Base-by-base conservation (phyloP, 2,329 filamentous ascomycete genomes). In the Rhinocladiella mackenziei region DNA sequence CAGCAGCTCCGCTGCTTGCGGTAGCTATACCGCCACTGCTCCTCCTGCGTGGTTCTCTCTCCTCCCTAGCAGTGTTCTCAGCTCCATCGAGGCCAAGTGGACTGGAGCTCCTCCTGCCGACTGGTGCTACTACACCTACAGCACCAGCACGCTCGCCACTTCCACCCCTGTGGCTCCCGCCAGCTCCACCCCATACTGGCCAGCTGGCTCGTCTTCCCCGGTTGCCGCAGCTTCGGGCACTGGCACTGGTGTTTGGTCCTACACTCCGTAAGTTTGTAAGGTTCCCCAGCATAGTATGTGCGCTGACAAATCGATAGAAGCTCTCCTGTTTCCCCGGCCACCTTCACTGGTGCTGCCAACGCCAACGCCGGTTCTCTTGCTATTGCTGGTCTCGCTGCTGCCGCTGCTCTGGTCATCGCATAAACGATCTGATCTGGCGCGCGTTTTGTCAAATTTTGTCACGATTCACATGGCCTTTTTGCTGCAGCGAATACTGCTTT, bases 291-390 rank as follows among this genome's bases (percentile, higher is more conserved):
- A n/a, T 7, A 4, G 22, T 3, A 37, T 5, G 18, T 18, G 15
- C 26, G 39, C 51, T 57, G 53, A 55, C 22, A 7, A 28, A 31
- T 48, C 39, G 39, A 41, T 39, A 42, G 38, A 19, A 6, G 31
- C 38, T 44, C 46, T 25, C 14, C 28, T 11, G 51, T 46, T 30
- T 41, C 47, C 22, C 52, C 54, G 39, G 43, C 54, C 43, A 49
- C 49, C 35, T 62, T 43, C 55, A 59, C 58, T 43, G 59, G 59
- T 57, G 60, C 59, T 37, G 60, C 59, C 45, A 57, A 47, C 51
- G 52, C 50, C 46, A 48, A 61, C 40, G 51, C 55, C 39, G 56
- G 54, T 51, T 60, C 56, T 45, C 51, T 59, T 52, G 57, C 54
- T 44, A 47, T 60, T 28, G 59, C 55, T 29, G 59, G 58, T 56